Evolutionary conservation across 768 basidiomycete genomes (phyloP), one percentile per base, ranked within the genome.

Genomic region (Naematelia aurantialba): DNA sequence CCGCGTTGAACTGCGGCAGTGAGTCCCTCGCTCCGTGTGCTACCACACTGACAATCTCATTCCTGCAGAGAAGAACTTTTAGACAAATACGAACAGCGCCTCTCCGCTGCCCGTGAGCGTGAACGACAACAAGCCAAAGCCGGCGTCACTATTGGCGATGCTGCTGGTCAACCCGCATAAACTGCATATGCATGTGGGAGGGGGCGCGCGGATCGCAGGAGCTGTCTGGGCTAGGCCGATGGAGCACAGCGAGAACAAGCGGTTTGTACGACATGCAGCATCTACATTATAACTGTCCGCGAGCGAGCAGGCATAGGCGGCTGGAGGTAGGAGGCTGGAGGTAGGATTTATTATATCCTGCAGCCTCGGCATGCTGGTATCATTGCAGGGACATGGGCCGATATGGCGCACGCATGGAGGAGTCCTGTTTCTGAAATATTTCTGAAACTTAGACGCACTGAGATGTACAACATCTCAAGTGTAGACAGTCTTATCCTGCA

Each of bases 1-100:
- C 59, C 59, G 69, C 56, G 55, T 66, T 12, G 75, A 75, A 55
- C 59, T 62, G 57, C 56, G 70, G 66, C 75, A 76, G 75, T 76
- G 45, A 60, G 75, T 72, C 39, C n/a, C n/a, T n/a, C n/a, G n/a
- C n/a, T n/a, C n/a, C n/a, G n/a, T n/a, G n/a, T n/a, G n/a, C n/a
- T n/a, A n/a, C n/a, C n/a, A n/a, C n/a, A n/a, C n/a, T n/a, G n/a
- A n/a, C n/a, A n/a, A n/a, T n/a, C n/a, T n/a, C n/a, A n/a, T n/a
- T n/a, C n/a, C n/a, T 31, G 11, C 52, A n/a, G 14, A 21, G 46
- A 19, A 25, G 11, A 47, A n/a, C 17, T 27, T 14, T 44, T 54
- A 31, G 34, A 39, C 17, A 8, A 39, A 8, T 39, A 39, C 34
- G 34, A 39, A 39, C 34, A 39, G 17, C 34, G 34, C 17, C 17